phyloP scores from a whole-genome alignment of 441 rosid species.

The Croton laevigatus region DNA sequence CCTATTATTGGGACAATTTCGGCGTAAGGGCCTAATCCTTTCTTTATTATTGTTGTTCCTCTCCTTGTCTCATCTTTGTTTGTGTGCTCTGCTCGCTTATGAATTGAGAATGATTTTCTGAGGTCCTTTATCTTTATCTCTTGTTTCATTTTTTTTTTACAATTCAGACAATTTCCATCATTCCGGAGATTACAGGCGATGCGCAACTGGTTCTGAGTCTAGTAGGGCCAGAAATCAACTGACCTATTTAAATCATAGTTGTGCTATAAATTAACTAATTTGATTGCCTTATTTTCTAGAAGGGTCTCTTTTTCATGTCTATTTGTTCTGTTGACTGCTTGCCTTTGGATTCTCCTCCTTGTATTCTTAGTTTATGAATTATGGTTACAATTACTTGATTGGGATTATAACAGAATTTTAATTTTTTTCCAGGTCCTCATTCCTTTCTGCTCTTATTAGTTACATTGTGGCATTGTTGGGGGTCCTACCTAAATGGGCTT shows the following conservation, averaged over 20 bases:
- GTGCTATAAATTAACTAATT: background rate
- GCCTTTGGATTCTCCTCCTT: background rate
- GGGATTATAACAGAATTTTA: conserved; percentile 15
- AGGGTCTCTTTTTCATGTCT: background rate
- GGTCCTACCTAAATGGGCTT: conserved; percentile 48
- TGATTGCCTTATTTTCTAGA: background rate
- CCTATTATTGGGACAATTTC: conserved; percentile 47
- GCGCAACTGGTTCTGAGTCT: background rate
- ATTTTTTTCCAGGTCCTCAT: conserved; percentile 61
- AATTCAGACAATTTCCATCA: background rate
- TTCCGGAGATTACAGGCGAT: background rate
- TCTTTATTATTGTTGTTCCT: background rate
- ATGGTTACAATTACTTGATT: conserved; percentile 9
- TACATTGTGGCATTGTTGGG: conserved; percentile 44
- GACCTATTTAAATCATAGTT: background rate
- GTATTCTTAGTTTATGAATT: background rate
- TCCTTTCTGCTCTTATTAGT: conserved; percentile 47
- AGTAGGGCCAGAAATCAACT: background rate
- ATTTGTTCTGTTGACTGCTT: background rate
- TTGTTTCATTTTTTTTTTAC: background rate
- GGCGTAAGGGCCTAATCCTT: conserved; percentile 40
- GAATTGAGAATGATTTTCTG: background rate
- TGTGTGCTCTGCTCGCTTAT: background rate
- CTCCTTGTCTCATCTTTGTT: background rate
- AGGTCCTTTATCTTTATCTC: background rate